These are phyloP conservation scores for Cyanidioschyzon merolae DNA, from an alignment of 23 red algal species.

Conservation along the genomic window DNA sequence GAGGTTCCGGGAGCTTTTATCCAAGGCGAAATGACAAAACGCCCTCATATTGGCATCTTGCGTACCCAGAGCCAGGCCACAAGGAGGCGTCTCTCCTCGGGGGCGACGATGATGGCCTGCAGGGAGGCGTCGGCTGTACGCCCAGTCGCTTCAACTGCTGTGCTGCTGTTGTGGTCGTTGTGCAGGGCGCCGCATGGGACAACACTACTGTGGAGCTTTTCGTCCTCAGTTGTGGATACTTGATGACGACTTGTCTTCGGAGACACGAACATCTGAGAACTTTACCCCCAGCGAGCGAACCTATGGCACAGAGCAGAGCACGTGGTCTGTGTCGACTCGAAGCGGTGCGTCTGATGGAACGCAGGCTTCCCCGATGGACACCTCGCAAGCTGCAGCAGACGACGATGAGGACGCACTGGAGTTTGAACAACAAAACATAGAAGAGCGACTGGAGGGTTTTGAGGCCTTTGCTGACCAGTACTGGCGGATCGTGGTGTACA, in stretches of 20 bases:
- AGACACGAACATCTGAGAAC: background rate
- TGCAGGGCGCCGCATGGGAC: too few species aligned
- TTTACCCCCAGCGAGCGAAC: background rate
- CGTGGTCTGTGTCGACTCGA: background rate
- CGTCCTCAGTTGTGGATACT: background rate
- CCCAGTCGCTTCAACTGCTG: too few species aligned
- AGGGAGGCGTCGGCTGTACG: too few species aligned
- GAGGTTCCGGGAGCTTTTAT: too few species aligned
- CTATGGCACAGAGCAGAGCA: background rate
- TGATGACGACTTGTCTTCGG: background rate
- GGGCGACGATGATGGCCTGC: too few species aligned
- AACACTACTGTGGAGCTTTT: background rate
- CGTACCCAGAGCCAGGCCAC: too few species aligned
- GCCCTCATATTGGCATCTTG: too few species aligned
- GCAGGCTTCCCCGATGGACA: background rate
- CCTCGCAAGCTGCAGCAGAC: background rate
- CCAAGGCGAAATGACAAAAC: too few species aligned
- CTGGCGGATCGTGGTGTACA: background rate
- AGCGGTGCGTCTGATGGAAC: background rate
- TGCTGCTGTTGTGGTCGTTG: too few species aligned
- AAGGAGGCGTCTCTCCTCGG: too few species aligned
- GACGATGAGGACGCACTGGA: background rate
- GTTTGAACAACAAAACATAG: background rate
- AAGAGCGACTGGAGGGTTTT: constrained; percentile 1
- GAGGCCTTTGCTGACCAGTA: background rate